Evolutionary conservation across 257 asterid genomes (phyloP).

Genomic region (Solanum sparsipilum): DNA sequence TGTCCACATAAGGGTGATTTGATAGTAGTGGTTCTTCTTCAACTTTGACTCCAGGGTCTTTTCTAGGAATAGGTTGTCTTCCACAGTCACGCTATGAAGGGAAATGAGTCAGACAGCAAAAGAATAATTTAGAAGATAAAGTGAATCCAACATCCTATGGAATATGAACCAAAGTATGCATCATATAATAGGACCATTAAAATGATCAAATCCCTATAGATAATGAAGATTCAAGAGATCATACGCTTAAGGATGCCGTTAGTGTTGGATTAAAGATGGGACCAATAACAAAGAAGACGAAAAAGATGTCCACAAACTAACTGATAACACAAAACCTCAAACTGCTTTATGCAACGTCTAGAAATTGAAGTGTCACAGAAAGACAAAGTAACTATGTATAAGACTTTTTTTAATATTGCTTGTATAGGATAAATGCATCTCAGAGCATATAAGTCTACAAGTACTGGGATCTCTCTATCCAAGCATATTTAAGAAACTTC

Average conservation of each 20-base stretch:
- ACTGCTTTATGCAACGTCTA: not conserved
- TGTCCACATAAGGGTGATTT: conserved; percentile 86
- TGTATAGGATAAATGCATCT: not conserved
- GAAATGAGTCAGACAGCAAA: conserved; percentile 2
- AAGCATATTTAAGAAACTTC: not conserved
- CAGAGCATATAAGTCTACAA: not conserved
- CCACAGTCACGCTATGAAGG: conserved; percentile 76
- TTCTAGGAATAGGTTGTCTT: conserved; percentile 81
- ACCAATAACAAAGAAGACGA: not conserved
- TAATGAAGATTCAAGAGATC: not conserved
- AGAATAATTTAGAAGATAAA: conserved; percentile 7
- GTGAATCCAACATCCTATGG: not conserved
- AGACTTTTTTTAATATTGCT: not conserved
- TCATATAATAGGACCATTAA: not conserved
- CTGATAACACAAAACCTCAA: not conserved
- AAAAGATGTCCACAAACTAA: not conserved
- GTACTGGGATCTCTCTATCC: not conserved
- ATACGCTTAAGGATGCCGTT: not conserved
- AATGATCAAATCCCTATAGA: not conserved
- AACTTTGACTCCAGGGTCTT: conserved; percentile 76
- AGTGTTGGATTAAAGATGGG: not conserved
- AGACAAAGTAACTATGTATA: not conserved
- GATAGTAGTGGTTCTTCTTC: conserved; percentile 87
- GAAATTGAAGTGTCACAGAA: not conserved
- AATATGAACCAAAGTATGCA: not conserved